Evolutionary conservation across 371 early-diverging fungal genomes (phyloP).

Genomic region (Saksenaea oblongispora): DNA sequence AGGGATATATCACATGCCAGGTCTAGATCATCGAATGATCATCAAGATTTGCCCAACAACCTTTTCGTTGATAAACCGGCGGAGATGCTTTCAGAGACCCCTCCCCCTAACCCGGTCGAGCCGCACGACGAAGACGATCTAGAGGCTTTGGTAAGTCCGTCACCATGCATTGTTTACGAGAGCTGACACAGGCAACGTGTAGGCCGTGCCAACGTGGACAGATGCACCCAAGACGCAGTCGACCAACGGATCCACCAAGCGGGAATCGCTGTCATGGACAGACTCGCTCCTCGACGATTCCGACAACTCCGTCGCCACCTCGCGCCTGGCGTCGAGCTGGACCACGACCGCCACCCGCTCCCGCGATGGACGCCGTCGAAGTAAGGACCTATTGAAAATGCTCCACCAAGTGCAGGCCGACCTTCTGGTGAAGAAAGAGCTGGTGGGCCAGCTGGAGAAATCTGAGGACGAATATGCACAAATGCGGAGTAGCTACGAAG

Average conservation of each 20-base stretch:
- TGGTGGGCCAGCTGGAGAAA: slow-evolving; percentile 56
- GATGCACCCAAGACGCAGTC: slow-evolving; percentile 28
- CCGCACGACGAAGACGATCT: slow-evolving; percentile 26
- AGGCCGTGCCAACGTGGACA: slow-evolving; percentile 51
- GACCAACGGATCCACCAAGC: slow-evolving; percentile 20
- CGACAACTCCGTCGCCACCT: slow-evolving; percentile 37
- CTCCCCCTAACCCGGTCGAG: neutral
- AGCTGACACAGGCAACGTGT: neutral
- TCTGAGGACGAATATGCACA: slow-evolving; percentile 55
- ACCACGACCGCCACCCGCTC: neutral
- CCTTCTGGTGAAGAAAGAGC: slow-evolving; percentile 58
- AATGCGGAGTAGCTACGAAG: slow-evolving; percentile 68
- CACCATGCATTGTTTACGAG: neutral
- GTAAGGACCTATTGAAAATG: slow-evolving; percentile 42
- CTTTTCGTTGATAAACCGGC: neutral
- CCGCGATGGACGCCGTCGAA: slow-evolving; percentile 21
- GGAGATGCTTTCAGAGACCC: neutral
- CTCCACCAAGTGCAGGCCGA: slow-evolving; percentile 71
- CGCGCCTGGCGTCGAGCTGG: slow-evolving; percentile 21
- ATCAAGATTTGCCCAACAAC: neutral
- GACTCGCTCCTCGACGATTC: slow-evolving; percentile 49
- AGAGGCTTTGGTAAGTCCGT: slow-evolving; percentile 50
- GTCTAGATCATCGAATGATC: slow-evolving; percentile 2
- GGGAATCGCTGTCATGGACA: slow-evolving; percentile 41
- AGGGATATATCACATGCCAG: slow-evolving; percentile 6